These are phyloP conservation scores for Pichia norvegensis DNA, from an alignment of 1,139 yeast species.

Conservation along the genomic window DNA sequence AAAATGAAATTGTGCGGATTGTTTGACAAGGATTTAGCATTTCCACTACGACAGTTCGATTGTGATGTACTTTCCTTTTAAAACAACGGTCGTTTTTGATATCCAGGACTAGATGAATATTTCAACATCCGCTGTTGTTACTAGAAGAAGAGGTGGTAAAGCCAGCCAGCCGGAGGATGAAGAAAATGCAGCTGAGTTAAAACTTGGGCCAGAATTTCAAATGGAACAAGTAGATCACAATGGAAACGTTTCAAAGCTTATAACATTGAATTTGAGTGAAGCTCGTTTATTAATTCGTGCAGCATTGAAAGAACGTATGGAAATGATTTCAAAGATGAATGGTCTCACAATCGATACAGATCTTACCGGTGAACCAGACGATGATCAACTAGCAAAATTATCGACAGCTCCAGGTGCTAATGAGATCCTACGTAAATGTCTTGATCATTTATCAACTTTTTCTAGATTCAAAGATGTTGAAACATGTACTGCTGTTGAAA, in stretches of 20 bases:
- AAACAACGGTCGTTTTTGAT: too few relatives aligned
- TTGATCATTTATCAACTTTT: constrained; percentile 78
- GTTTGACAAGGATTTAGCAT: too few relatives aligned
- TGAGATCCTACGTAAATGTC: constrained; percentile 82
- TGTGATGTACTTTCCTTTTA: too few relatives aligned
- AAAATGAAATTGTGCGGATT: not conserved
- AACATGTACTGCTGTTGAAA: constrained; percentile 90
- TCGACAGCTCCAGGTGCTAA: constrained; percentile 54
- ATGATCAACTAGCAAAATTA: constrained; percentile 57
- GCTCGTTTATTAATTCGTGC: constrained; percentile 86
- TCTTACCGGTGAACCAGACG: constrained; percentile 51
- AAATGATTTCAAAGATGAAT: constrained; percentile 34
- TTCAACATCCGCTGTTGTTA: constrained; percentile 82
- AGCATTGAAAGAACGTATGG: constrained; percentile 71
- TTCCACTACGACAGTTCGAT: too few relatives aligned
- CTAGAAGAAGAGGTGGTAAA: constrained; percentile 63
- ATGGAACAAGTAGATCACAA: constrained; percentile 70
- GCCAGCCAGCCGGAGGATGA: constrained; percentile 65
- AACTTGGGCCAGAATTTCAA: constrained; percentile 89
- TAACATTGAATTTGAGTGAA: constrained; percentile 81
- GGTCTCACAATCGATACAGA: constrained; percentile 29
- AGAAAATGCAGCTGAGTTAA: constrained; percentile 81
- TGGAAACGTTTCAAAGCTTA: constrained; percentile 69
- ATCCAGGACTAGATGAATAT: constrained; percentile 54
- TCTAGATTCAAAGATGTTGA: constrained; percentile 88